Conservation (phyloP, 495 filamentous ascomycete species). For the Tetracladium setigerum region DNA sequence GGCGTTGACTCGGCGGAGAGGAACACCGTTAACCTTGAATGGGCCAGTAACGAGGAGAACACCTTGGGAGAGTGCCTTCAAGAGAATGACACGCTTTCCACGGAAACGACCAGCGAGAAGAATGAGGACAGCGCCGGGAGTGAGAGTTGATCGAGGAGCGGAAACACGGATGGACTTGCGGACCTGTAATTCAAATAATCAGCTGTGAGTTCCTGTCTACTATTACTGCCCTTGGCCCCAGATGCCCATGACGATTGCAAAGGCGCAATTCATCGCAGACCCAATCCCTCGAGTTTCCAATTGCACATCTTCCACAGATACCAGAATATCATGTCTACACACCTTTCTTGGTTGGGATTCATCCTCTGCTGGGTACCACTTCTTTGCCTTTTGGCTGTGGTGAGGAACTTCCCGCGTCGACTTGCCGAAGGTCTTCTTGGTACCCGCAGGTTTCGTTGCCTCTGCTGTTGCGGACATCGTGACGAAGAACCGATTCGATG, state of each 20-base stretch:
- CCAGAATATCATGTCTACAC: conserved; percentile 29
- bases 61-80: conserved; percentile 93
- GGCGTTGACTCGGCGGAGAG: conserved; percentile 93
- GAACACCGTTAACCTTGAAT: conserved; percentile 99
- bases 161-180: conserved; percentile 88
- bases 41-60: conserved; percentile 98
- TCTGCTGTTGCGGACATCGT: conserved; percentile 53
- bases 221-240: neutral
- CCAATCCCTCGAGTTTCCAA: neutral
- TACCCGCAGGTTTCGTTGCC: conserved; percentile 32
- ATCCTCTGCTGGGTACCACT: conserved; percentile 99
- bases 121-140: conserved; percentile 92
- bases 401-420: conserved; percentile 83
- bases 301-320: neutral
- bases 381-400: conserved; percentile 84
- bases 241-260: conserved; percentile 6
- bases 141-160: conserved; percentile 75
- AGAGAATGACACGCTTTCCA: conserved; percentile 98
- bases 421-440: conserved; percentile 97
- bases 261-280: neutral
- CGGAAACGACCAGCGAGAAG: conserved; percentile 99
- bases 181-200: conserved; percentile 47
- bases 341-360: conserved; percentile 89
- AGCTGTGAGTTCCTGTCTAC: neutral
- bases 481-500: conserved; percentile 25